A percentile compares a stretch with the other conserved stretches of the same genome.
Conservation (phyloP, 176 grass and related monocot genomes). For the Pontederia crassipes region DNA sequence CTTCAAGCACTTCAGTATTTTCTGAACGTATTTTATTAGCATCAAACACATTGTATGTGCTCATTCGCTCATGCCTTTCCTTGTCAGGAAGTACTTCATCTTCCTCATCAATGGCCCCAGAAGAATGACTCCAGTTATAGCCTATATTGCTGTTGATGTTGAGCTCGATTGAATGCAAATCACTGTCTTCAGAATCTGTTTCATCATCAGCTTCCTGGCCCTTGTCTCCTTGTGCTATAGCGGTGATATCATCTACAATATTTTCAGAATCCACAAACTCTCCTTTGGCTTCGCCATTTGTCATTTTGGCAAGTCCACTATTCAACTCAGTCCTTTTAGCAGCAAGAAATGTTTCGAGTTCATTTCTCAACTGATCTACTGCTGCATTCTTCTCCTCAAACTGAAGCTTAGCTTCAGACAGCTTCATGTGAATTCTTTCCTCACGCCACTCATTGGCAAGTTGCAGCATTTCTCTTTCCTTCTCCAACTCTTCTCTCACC, state of each 20-base stretch:
- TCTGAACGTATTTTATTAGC: neutral
- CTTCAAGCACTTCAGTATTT: neutral
- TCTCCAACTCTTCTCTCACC: slow-evolving; percentile 48
- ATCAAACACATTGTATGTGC: neutral
- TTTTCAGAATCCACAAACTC: neutral
- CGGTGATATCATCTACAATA: slow-evolving; percentile 1
- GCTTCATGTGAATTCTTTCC: slow-evolving; percentile 84
- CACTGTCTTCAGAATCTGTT: slow-evolving; percentile 38
- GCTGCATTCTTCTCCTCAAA: slow-evolving; percentile 86
- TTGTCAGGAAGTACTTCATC: neutral
- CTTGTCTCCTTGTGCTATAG: slow-evolving; percentile 4
- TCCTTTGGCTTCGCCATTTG: slow-evolving; percentile 7
- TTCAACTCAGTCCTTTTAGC: neutral
- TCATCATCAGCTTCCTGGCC: slow-evolving; percentile 15
- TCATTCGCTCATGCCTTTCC: neutral
- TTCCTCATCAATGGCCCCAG: slow-evolving; percentile 14
- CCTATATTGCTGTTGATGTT: slow-evolving; percentile 55
- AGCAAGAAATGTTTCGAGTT: slow-evolving; percentile 51
- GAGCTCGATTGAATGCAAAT: slow-evolving; percentile 75
- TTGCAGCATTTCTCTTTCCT: slow-evolving; percentile 67
- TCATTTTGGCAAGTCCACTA: slow-evolving; percentile 10
- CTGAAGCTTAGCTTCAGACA: slow-evolving; percentile 60
- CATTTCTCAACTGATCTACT: slow-evolving; percentile 47
- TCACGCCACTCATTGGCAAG: slow-evolving; percentile 74
- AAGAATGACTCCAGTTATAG: slow-evolving; percentile 34